A percentile compares a stretch with the other conserved stretches of the same genome.
These are phyloP conservation scores for Amphibolis antarctica DNA, from an alignment of 106 monocot genomes.

Conservation along the genomic window DNA sequence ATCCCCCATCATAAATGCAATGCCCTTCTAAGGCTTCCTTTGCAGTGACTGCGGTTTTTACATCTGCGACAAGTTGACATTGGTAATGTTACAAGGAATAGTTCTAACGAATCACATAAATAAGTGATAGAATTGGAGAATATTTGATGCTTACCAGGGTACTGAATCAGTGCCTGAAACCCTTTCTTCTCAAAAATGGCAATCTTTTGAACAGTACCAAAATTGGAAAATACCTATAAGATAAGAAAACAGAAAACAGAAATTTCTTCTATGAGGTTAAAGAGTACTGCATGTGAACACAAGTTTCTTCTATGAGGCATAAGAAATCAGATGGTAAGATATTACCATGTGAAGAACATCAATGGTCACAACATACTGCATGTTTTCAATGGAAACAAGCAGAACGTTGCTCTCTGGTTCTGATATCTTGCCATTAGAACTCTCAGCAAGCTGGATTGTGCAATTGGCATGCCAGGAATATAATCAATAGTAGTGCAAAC, in stretches of 20 bases:
- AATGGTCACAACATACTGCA: conserved; percentile 49
- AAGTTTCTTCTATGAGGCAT: background rate
- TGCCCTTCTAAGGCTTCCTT: conserved; percentile 49
- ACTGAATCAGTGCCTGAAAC: conserved; percentile 49
- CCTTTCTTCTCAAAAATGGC: conserved; percentile 60
- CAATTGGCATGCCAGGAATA: background rate
- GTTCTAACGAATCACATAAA: background rate
- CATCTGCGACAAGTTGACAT: conserved; percentile 18
- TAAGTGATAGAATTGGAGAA: background rate
- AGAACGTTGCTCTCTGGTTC: conserved; percentile 49
- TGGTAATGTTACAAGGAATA: background rate
- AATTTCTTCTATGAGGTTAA: background rate
- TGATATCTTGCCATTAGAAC: conserved; percentile 31
- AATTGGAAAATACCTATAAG: conserved; percentile 39
- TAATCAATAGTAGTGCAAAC: background rate
- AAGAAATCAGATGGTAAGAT: background rate
- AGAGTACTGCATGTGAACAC: background rate
- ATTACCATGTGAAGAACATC: conserved; percentile 43
- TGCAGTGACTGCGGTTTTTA: conserved; percentile 27
- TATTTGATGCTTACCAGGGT: conserved; percentile 25
- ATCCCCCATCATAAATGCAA: conserved; percentile 49
- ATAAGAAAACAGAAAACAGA: background rate
- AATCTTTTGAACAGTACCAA: conserved; percentile 47
- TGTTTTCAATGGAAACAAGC: conserved; percentile 47
- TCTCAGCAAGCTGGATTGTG: conserved; percentile 9